Percentiles rank a stretch among this genome's conserved stretches.
phyloP scores from a whole-genome alignment of 495 filamentous ascomycete species.

The Hypoxylon fuscum region DNA sequence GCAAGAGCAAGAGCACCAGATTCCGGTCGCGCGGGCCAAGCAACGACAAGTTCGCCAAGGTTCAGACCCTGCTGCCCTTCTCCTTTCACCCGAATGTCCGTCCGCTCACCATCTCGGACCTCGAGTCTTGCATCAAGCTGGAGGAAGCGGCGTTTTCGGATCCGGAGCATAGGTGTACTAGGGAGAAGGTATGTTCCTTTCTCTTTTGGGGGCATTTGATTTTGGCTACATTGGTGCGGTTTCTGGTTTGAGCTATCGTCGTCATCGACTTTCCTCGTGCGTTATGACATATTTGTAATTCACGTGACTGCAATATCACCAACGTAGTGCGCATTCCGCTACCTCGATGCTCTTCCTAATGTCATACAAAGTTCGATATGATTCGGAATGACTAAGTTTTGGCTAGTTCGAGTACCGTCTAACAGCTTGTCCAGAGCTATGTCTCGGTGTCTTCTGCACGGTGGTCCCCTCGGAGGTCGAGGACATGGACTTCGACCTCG shows the following conservation, averaged over 20 bases:
- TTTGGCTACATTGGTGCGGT: not conserved
- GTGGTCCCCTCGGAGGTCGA: slow-evolving; percentile 54
- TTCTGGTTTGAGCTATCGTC: too few species aligned
- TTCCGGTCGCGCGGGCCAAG: not conserved
- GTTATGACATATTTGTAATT: slow-evolving; percentile 8
- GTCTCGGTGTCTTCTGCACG: slow-evolving; percentile 79
- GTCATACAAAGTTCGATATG: too few species aligned
- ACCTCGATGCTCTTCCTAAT: too few species aligned
- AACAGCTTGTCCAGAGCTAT: slow-evolving; percentile 77
- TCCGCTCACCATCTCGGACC: slow-evolving; percentile 73
- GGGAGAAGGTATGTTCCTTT: slow-evolving; percentile 74
- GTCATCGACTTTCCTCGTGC: too few species aligned
- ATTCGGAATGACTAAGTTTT: slow-evolving; percentile 12
- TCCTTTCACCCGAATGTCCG: slow-evolving; percentile 68
- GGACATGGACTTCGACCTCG: slow-evolving; percentile 55
- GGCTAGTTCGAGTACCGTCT: slow-evolving; percentile 83
- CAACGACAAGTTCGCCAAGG: not conserved
- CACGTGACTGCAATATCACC: not conserved
- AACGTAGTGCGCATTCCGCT: too few species aligned
- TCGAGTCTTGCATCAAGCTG: slow-evolving; percentile 78
- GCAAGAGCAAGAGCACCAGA: not conserved
- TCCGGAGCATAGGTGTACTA: slow-evolving; percentile 71
- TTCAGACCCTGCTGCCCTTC: slow-evolving; percentile 42
- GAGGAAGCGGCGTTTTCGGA: slow-evolving; percentile 80
- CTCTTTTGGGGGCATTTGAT: slow-evolving; percentile 12